Base-by-base conservation (phyloP, 352 stramenopile species). In the Phytophthora crassamura region DNA sequence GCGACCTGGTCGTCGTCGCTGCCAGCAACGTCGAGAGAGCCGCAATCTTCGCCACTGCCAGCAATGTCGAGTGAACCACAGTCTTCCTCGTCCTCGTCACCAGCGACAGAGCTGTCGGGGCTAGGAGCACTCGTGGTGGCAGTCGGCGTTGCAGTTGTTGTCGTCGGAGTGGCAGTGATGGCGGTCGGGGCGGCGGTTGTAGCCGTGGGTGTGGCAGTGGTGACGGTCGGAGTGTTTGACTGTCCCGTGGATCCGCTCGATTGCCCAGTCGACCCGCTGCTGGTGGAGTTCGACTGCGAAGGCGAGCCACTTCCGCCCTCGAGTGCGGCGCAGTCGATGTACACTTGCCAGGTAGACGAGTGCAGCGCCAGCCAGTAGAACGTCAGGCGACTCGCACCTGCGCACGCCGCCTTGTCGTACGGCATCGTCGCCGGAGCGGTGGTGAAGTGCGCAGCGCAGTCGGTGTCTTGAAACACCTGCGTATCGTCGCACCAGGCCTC, bases 401-500 rank as follows among this genome's bases (percentile, higher is more conserved):
- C 34, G 45, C 66, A 78, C 18, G 64, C 62, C 16, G 47, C 39
- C 25, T 60, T 25, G 25, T 82, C 67, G 53, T 61, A 72, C 20
- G 56, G 55, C 32, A 82, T 64, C 49, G 73, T 50, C 7, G 70
- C 62, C 5, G 69, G 62, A 8, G 49, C 56, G 14, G 60, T 64
- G 33, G 69, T 69, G 47, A 64, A 75, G 41, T 78, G 59, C 0
- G 34, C 54, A 4, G 67, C 66, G 33, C 74, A 79, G 41, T 82
- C 57, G 16, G 62, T 53, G 57, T 79, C 69, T 25, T 78, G 54
- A 36, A 72, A 75, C 20, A 77, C 74, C 28, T 41, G 59, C 4
- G 59, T 75, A 32, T 73, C 60, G 46, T 82, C 70, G 40, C 74
- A 82, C 70, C 74, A 82, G 30, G 75, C 39, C 28, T 82, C 74